A percentile compares a stretch with the other conserved stretches of the same genome.
Conservation (phyloP, 2,329 filamentous ascomycete genomes). For the Stachybotrys chartarum region DNA sequence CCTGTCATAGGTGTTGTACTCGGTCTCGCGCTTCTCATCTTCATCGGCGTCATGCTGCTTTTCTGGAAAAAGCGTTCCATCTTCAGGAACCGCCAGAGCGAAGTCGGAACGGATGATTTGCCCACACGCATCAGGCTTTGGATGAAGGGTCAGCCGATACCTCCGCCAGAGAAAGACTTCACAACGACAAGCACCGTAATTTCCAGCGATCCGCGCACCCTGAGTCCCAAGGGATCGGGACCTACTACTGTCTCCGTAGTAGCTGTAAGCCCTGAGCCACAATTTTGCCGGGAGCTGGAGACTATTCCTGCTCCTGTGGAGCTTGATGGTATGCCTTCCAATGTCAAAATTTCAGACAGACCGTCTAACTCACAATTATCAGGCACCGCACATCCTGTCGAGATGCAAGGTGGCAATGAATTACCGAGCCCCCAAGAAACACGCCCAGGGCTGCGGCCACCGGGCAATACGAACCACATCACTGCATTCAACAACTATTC, state of each 20-base stretch:
- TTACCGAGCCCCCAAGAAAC: not conserved
- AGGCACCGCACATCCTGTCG: not conserved
- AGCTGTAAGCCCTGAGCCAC: not conserved
- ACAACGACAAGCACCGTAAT: constrained; percentile 28
- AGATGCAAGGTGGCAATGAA: not conserved
- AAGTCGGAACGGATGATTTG: constrained; percentile 36
- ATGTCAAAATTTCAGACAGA: not conserved
- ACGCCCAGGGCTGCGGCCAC: too few species aligned
- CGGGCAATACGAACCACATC: not conserved
- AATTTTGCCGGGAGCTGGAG: constrained; percentile 3
- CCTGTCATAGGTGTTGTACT: constrained; percentile 57
- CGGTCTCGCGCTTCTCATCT: constrained; percentile 48
- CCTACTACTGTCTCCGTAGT: not conserved
- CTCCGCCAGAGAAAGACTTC: constrained; percentile 27
- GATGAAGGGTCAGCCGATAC: constrained; percentile 36
- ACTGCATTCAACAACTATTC: not conserved
- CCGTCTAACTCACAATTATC: not conserved
- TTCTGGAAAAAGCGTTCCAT: constrained; percentile 44
- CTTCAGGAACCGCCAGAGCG: constrained; percentile 27
- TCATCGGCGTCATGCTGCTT: constrained; percentile 41
- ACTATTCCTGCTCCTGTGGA: constrained; percentile 19
- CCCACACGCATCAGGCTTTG: constrained; percentile 42
- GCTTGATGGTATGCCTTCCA: constrained; percentile 26
- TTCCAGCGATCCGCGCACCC: constrained; percentile 9
- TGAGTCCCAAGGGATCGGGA: not conserved